Conservation (phyloP, 805 yeast species). For the Saturnispora galanensis region DNA sequence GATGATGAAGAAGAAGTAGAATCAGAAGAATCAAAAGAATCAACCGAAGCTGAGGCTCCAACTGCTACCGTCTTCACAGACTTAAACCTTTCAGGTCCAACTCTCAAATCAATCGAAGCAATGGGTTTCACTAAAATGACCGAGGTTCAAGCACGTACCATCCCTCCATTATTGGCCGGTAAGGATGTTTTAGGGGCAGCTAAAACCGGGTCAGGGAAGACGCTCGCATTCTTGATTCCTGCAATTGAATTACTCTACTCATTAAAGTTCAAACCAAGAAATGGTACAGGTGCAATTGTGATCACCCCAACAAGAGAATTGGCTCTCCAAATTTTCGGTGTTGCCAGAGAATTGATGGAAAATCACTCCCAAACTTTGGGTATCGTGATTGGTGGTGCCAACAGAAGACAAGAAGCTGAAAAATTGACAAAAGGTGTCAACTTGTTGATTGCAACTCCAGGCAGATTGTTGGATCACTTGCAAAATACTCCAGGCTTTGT, state of each 20-base stretch:
- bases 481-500: constrained; percentile 93
- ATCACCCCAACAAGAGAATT: constrained; percentile 97
- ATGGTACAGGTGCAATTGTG: constrained; percentile 94
- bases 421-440: constrained; percentile 91
- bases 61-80: constrained; percentile 32
- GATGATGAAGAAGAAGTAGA: constrained; percentile 14
- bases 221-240: constrained; percentile 89
- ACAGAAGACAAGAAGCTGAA: constrained; percentile 95
- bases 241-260: constrained; percentile 89
- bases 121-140: constrained; percentile 95
- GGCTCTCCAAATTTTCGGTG: constrained; percentile 96
- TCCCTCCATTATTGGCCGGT: constrained; percentile 94
- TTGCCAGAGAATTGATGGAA: constrained; percentile 88
- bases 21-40: neutral
- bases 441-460: constrained; percentile 92
- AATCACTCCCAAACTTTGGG: constrained; percentile 90
- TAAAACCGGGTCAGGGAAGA: constrained; percentile 97
- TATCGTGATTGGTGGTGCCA: constrained; percentile 97
- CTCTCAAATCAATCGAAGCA: constrained; percentile 66
- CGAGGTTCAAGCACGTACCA: constrained; percentile 87
- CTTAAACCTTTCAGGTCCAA: constrained; percentile 68
- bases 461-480: constrained; percentile 89
- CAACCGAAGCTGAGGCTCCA: constrained; percentile 1
- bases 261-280: constrained; percentile 90
- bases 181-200: constrained; percentile 99